Conservation (phyloP, 257 asterid species). For the Striga asiatica region DNA sequence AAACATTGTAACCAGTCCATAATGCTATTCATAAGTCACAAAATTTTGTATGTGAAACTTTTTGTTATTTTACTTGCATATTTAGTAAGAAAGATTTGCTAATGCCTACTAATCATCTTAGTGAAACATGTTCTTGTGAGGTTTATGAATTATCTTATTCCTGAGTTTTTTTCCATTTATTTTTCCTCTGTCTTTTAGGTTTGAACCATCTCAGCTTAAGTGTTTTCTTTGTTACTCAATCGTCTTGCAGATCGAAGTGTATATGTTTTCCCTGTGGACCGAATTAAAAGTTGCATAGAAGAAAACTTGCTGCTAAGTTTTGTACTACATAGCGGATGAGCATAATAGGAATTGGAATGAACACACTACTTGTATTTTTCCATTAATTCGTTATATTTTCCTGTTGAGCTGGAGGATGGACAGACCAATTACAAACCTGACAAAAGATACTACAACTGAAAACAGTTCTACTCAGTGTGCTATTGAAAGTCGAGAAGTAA, state of each 20-base stretch:
- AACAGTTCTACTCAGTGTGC: constrained; percentile 21
- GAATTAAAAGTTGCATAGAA: too few relatives aligned
- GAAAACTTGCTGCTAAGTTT: too few relatives aligned
- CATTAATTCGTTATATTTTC: constrained; percentile 24
- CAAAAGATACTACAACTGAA: constrained; percentile 23
- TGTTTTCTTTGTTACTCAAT: not conserved
- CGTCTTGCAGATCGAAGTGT: not conserved
- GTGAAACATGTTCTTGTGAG: too few relatives aligned
- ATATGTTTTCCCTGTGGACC: too few relatives aligned
- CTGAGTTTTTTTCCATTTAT: not conserved
- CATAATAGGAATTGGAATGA: constrained; percentile 1
- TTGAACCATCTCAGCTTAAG: too few relatives aligned
- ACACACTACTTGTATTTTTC: constrained; percentile 1
- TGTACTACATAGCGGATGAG: too few relatives aligned
- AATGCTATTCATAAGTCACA: too few relatives aligned
- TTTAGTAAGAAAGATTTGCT: too few relatives aligned
- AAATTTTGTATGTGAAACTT: too few relatives aligned
- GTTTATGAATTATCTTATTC: not conserved
- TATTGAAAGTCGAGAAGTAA: constrained; percentile 23
- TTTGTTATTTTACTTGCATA: too few relatives aligned
- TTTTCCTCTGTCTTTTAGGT: not conserved
- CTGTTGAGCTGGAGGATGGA: constrained; percentile 34
- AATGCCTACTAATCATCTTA: not conserved
- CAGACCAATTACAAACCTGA: constrained; percentile 17
- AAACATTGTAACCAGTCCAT: not conserved